phyloP scores from a whole-genome alignment of 345 rosid genomes.

The Aegle marmelos region DNA sequence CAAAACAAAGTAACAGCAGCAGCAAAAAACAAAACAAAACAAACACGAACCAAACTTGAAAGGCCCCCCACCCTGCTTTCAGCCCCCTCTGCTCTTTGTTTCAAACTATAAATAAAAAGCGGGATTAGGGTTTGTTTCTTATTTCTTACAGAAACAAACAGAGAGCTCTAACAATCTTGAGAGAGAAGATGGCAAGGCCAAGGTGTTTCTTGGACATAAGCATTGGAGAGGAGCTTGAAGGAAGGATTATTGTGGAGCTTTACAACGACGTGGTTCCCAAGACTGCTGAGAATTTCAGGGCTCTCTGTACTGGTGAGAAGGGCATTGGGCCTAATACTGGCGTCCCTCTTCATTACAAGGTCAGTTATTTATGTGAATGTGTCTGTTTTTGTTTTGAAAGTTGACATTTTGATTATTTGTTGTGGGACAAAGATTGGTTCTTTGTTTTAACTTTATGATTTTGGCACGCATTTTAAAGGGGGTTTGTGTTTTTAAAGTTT shows the following conservation, averaged over 20 bases:
- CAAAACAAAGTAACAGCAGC: too few relatives aligned
- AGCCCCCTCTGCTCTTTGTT: background rate
- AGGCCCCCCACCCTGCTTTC: background rate
- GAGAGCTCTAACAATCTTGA: background rate
- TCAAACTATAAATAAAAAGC: constrained; percentile 16
- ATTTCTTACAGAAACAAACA: background rate
- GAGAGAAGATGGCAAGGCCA: constrained; percentile 48
- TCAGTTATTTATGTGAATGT: background rate
- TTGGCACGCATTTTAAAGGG: background rate
- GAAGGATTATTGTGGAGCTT: constrained; percentile 84
- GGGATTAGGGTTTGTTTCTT: constrained; percentile 17
- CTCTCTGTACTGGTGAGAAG: constrained; percentile 91
- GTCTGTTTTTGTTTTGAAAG: background rate
- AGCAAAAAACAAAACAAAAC: too few relatives aligned
- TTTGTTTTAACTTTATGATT: background rate
- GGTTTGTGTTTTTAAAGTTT: background rate
- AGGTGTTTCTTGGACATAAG: constrained; percentile 81
- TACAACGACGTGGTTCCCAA: constrained; percentile 77
- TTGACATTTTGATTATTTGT: background rate
- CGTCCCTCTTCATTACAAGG: constrained; percentile 90
- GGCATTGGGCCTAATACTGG: constrained; percentile 79
- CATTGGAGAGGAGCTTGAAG: constrained; percentile 91
- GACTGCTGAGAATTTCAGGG: constrained; percentile 91
- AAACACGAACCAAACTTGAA: background rate
- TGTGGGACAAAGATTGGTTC: background rate